Evolutionary conservation across 2,329 filamentous ascomycete genomes (phyloP), one percentile per base, ranked within the genome.

Genomic region (Phaeophleospora eucalypticola): DNA sequence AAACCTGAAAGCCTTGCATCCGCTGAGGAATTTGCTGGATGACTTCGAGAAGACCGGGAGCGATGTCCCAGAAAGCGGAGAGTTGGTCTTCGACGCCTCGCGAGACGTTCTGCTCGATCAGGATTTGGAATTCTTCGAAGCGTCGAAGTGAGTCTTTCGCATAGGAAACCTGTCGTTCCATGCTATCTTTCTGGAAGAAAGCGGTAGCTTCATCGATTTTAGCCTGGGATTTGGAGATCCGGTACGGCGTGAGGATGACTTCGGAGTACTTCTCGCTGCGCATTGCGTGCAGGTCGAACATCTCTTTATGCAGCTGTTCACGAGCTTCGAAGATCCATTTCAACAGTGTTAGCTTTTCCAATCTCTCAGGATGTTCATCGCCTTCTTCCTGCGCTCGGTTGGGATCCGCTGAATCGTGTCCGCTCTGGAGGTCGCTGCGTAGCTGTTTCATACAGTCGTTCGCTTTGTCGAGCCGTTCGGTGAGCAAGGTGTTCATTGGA

Each of bases 311-410:
- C 7, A 97, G 76, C 38, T 80, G 78, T 68, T 98, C 93, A n/a
- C 90, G 83, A 1, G 87, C 86, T 65, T 98, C 93, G 59, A 96
- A 97, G 7, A 97, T 82, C 90, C 93, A 97, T 63, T 97, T 98
- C 12, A 97, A 76, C 39, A 96, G 79, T 0, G 91, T 97, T 10
- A 98, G 76, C 68, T 95, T 95, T 68, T 98, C 93, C 2, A 97
- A 74, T 0, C 97, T 77, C 67, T 98, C 93, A 0, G 93, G 93
- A 64, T 90, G 84, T 65, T 96, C 91, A 58, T 97, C 91, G 15
- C 93, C 91, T 70, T 96, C 91, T 67, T 95, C 89, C 65, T 96
- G 90, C 0, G 89, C 86, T 66, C 89, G 82, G 60, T 95, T 91
- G 0, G 89, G 86, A 53, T 82, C 81, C 3, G 78, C 73, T 36